A percentile compares a stretch with the other conserved stretches of the same genome.
These are phyloP conservation scores for Ramichloridium luteum DNA, from an alignment of 2,329 filamentous ascomycete genomes.

Conservation along the genomic window DNA sequence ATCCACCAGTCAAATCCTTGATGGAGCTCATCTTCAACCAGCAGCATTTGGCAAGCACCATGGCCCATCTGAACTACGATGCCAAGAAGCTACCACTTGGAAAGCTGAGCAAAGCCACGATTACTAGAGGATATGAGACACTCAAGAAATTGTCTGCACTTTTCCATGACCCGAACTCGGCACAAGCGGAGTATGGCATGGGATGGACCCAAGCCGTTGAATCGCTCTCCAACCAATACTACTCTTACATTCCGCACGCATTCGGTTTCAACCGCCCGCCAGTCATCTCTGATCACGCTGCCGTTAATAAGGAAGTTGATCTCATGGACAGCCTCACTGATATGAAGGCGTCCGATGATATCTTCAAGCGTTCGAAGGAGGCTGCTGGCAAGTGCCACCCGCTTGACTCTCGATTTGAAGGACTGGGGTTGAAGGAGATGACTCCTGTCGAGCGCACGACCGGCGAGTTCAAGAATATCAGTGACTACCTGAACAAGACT, in stretches of 20 bases:
- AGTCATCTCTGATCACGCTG: slow-evolving; percentile 43
- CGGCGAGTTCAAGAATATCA: slow-evolving; percentile 53
- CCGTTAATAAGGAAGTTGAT: slow-evolving; percentile 65
- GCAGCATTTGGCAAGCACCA: slow-evolving; percentile 50
- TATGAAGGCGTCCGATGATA: slow-evolving; percentile 69
- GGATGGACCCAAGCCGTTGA: slow-evolving; percentile 37
- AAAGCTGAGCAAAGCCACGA: slow-evolving; percentile 69
- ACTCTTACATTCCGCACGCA: slow-evolving; percentile 67
- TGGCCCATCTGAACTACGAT: slow-evolving; percentile 58
- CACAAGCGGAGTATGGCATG: slow-evolving; percentile 27
- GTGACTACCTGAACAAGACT: slow-evolving; percentile 54
- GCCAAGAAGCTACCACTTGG: slow-evolving; percentile 68
- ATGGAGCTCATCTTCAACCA: slow-evolving; percentile 78
- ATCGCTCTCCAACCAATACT: slow-evolving; percentile 63
- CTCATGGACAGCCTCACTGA: slow-evolving; percentile 70
- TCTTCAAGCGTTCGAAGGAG: slow-evolving; percentile 53
- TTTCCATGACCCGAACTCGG: slow-evolving; percentile 43
- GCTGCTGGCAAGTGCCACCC: slow-evolving; percentile 41
- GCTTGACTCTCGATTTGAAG: slow-evolving; percentile 60
- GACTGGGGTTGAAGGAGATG: slow-evolving; percentile 66
- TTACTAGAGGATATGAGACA: slow-evolving; percentile 60
- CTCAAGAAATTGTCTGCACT: slow-evolving; percentile 63
- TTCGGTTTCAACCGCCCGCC: slow-evolving; percentile 66
- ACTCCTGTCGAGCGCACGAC: slow-evolving; percentile 48
- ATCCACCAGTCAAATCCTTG: slow-evolving; percentile 50